A percentile compares a stretch with the other conserved stretches of the same genome.
These are phyloP conservation scores for Rhododendron mucronatum DNA, from an alignment of 148 eudicot species.

Conservation along the genomic window DNA sequence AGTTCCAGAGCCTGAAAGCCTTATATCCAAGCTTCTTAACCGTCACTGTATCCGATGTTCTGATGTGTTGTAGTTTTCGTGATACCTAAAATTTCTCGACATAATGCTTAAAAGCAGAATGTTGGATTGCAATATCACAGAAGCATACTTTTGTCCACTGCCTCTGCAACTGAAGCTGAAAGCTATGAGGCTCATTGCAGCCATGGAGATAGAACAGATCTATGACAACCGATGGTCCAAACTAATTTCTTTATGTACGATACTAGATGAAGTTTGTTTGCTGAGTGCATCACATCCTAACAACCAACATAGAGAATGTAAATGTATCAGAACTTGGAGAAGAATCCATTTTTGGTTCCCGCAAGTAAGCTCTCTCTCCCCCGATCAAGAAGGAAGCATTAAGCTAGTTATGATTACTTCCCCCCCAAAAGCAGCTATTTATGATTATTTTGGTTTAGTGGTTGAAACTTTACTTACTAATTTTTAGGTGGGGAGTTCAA, in stretches of 20 bases:
- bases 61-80: conserved; percentile 46
- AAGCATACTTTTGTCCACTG: not conserved
- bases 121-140: not conserved
- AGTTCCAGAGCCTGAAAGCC: conserved; percentile 80
- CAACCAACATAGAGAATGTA: not conserved
- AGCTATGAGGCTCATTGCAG: not conserved
- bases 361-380: not conserved
- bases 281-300: not conserved
- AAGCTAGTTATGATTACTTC: not conserved
- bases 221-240: not conserved
- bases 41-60: conserved; percentile 57
- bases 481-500: not conserved
- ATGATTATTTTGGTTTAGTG: not conserved
- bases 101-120: conserved; percentile 4
- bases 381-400: not conserved
- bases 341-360: not conserved
- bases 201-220: not conserved
- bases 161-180: not conserved
- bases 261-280: not conserved
- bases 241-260: not conserved
- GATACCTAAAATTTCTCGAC: not conserved
- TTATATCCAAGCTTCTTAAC: conserved; percentile 59
- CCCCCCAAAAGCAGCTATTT: not conserved
- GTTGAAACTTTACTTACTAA: not conserved
- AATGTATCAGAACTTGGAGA: not conserved